Percentiles rank a stretch among this genome's conserved stretches.
These are phyloP conservation scores for Pluteus cervinus DNA, from an alignment of 768 basidiomycete species.

Conservation along the genomic window DNA sequence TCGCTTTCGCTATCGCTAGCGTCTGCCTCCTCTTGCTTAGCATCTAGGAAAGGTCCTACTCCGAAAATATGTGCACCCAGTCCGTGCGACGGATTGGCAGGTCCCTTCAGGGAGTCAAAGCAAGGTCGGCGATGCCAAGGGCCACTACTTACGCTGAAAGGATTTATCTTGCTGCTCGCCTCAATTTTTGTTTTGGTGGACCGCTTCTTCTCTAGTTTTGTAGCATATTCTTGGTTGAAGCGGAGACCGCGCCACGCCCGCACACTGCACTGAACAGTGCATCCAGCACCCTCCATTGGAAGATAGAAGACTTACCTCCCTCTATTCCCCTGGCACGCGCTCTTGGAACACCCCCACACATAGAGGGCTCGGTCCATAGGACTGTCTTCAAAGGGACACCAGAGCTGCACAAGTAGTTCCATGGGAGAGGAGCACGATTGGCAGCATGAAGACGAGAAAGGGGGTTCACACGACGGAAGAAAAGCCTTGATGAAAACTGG, in stretches of 20 bases:
- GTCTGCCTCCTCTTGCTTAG: constrained; percentile 17
- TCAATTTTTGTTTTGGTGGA: constrained; percentile 25
- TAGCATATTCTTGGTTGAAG: constrained; percentile 69
- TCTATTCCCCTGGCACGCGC: constrained; percentile 65
- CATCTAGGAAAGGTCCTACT: constrained; percentile 10
- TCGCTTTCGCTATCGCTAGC: constrained; percentile 31
- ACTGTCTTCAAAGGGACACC: constrained; percentile 86
- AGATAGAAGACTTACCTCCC: constrained; percentile 57
- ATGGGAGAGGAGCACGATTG: constrained; percentile 64
- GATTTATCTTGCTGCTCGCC: constrained; percentile 42
- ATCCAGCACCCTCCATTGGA: constrained; percentile 7
- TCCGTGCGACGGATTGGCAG: constrained; percentile 35
- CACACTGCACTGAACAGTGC: constrained; percentile 42
- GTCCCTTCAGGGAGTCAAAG: no score
- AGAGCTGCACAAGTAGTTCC: constrained; percentile 82
- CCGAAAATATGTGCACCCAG: constrained; percentile 69
- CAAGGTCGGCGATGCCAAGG: neutral
- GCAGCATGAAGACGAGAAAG: constrained; percentile 62
- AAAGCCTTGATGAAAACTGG: constrained; percentile 62
- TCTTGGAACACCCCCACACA: constrained; percentile 74
- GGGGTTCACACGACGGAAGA: constrained; percentile 56
- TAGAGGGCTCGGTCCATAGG: constrained; percentile 82
- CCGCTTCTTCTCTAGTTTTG: constrained; percentile 56
- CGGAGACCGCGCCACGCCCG: constrained; percentile 78
- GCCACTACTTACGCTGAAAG: constrained; percentile 54